Evolutionary conservation across 2,329 filamentous ascomycete species (phyloP), one percentile per base, ranked within the genome.

Genomic region (Cladosporium velox): DNA sequence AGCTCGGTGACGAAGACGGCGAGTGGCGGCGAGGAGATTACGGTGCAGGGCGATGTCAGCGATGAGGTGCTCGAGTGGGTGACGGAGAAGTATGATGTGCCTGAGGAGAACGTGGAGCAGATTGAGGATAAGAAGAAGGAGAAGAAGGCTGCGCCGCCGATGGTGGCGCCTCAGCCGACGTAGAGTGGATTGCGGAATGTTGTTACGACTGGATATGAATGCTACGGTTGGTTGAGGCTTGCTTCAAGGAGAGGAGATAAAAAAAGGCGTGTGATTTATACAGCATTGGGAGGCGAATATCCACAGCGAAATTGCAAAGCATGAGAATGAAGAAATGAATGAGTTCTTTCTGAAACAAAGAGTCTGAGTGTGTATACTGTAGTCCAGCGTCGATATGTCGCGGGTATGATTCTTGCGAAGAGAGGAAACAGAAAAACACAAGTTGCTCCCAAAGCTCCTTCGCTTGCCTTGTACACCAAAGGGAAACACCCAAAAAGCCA

Each of bases 91-190:
- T 96, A 97, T 79, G 87, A 93, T 70, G 91, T 99, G 72, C 94
- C 94, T 2, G 92, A 96, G 82, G 92, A 96, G 76, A 97, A 99
- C 80, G 90, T 98, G 72, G 94, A 98, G 81, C 82, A 93, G 75
- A 87, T 98, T 52, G 94, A 98, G 79, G 94, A 97, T 78, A 97
- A 97, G 87, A 93, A 92, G 84, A 95, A 95, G 87, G 96, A 96
- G 70, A 63, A 63, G 60, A 63, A 63, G 60, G 60, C 60, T 24
- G 60, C 60, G 32, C 60, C 60, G 47, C 60, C 60, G 34, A 63
- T 63, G 49, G 60, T 63, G 38, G 60, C 60, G 12, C 60, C 60
- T 4, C 60, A 63, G 60, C 60, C 60, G 12, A 63, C 60, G 24
- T 63, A 63, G 34, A 2, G n/a, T 26, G 28, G 28, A 3, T 21